Evolutionary conservation across 202 grass and related monocot genomes (phyloP).

Genomic region (Musa balbisiana): DNA sequence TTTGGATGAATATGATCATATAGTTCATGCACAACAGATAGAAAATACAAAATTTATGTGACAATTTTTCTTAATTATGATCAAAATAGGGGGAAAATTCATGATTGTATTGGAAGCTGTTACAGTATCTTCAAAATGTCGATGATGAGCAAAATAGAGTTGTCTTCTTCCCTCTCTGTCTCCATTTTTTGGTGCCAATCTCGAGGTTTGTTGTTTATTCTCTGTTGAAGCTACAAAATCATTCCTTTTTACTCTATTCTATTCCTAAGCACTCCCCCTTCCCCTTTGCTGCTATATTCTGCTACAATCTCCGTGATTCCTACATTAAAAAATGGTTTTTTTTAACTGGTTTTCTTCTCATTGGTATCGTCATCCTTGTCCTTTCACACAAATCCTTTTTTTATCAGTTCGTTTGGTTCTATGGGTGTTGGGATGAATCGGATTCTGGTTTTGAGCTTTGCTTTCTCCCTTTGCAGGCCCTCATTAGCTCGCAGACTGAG

Average conservation of each 20-base stretch:
- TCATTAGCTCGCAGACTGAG: not conserved
- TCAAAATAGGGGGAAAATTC: not conserved
- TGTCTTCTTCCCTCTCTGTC: not conserved
- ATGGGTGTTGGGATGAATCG: not conserved
- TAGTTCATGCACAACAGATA: too few species aligned
- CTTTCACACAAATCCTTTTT: not conserved
- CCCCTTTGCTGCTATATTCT: slow-evolving; percentile 22
- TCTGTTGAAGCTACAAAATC: not conserved
- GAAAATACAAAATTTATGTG: too few species aligned
- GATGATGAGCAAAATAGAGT: too few species aligned
- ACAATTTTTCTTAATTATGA: too few species aligned
- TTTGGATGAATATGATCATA: too few species aligned
- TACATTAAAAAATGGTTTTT: slow-evolving; percentile 18
- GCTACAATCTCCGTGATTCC: not conserved
- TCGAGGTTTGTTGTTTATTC: not conserved
- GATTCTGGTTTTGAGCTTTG: not conserved
- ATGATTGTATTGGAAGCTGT: not conserved
- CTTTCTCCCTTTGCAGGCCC: not conserved
- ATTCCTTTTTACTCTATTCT: not conserved
- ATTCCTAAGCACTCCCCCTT: slow-evolving; percentile 6
- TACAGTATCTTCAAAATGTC: not conserved
- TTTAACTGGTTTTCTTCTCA: slow-evolving; percentile 16
- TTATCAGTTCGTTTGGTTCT: not conserved
- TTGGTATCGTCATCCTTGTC: slow-evolving; percentile 7
- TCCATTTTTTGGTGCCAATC: not conserved